Conservation (phyloP, 2,329 filamentous ascomycete species). For the Neofusicoccum cordaticola region DNA sequence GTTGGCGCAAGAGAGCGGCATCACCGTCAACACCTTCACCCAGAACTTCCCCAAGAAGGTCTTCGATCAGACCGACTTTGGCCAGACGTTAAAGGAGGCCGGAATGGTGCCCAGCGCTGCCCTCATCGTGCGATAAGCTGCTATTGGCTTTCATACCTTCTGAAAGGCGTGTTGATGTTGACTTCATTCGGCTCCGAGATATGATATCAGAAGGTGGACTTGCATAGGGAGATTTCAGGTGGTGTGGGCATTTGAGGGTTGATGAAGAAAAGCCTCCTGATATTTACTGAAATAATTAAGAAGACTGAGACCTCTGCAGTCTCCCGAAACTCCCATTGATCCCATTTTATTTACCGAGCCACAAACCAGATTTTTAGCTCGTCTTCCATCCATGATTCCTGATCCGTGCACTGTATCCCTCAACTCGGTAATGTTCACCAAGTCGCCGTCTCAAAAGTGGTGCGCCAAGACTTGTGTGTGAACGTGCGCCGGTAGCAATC, state of each 20-base stretch:
- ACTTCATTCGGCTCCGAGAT: background rate
- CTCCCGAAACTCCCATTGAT: background rate
- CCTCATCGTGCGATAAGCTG: constrained; percentile 62
- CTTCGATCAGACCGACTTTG: constrained; percentile 70
- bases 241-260: background rate
- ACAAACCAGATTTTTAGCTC: background rate
- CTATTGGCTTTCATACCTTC: background rate
- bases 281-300: background rate
- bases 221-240: background rate
- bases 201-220: background rate
- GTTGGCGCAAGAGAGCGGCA: constrained; percentile 67
- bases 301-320: background rate
- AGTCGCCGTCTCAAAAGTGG: background rate
- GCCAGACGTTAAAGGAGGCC: constrained; percentile 88
- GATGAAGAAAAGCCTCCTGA: background rate
- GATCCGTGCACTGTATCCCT: background rate
- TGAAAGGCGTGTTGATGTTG: background rate
- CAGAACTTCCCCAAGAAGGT: constrained; percentile 85
- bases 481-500: background rate
- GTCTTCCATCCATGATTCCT: background rate
- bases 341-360: background rate
- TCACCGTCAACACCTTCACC: constrained; percentile 71
- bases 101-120: constrained; percentile 89
- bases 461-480: background rate
- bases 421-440: background rate